Evolutionary conservation across 495 filamentous ascomycete genomes (phyloP).

Genomic region (Tuber borchii): DNA sequence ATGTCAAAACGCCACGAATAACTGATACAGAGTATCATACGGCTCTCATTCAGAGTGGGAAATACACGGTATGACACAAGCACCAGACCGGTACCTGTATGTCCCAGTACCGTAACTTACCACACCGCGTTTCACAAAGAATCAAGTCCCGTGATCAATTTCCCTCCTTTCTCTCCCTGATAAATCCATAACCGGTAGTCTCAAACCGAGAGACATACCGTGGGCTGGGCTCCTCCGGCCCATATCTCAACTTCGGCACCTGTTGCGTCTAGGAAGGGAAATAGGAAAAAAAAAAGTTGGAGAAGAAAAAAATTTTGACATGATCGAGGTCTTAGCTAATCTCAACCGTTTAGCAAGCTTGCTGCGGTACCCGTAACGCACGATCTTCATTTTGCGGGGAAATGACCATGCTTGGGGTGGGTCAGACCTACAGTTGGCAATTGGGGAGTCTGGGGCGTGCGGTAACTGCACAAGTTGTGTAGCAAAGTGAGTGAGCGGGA

Average conservation of each 20-base stretch:
- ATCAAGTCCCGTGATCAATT: not conserved
- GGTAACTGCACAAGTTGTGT: not conserved
- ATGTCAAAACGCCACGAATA: not conserved
- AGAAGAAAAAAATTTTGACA: not conserved
- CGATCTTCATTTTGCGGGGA: not conserved
- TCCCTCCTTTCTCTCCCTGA: not conserved
- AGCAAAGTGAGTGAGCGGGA: not conserved
- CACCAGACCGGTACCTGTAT: no score
- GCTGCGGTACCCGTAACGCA: not conserved
- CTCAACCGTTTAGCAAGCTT: not conserved
- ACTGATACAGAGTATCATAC: no score
- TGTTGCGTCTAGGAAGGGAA: not conserved
- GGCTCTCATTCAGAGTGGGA: no score
- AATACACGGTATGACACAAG: no score
- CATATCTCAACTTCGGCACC: not conserved
- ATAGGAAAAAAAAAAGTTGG: not conserved
- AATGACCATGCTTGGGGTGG: not conserved
- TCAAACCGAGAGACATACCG: not conserved
- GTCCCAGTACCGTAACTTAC: not conserved
- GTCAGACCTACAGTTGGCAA: not conserved
- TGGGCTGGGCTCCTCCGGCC: not conserved
- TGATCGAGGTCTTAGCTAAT: not conserved
- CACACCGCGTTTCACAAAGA: not conserved
- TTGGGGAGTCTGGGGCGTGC: not conserved
- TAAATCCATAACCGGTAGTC: not conserved